Conservation (phyloP, 179 eudicot species). For the Actinidia polygama region DNA sequence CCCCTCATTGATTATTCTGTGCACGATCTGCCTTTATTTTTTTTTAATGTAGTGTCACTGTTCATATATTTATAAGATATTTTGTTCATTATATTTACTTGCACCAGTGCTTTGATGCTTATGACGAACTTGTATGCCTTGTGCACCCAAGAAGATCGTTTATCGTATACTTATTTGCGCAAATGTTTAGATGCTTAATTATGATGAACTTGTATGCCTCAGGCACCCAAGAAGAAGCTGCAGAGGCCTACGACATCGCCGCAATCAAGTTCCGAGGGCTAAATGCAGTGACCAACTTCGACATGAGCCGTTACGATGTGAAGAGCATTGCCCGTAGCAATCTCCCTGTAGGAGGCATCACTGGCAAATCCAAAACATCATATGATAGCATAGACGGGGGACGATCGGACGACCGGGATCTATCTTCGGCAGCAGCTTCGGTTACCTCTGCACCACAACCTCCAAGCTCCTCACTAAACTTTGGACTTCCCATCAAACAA, state of each 20-base stretch:
- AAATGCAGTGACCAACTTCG: slow-evolving; percentile 93
- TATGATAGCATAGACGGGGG: slow-evolving; percentile 19
- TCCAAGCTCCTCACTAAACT: slow-evolving; percentile 28
- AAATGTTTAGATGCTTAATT: too few species aligned
- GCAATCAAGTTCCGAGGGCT: slow-evolving; percentile 90
- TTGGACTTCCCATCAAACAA: slow-evolving; percentile 49
- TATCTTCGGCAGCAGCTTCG: slow-evolving; percentile 25
- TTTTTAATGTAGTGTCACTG: too few species aligned
- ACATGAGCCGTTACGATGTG: slow-evolving; percentile 79
- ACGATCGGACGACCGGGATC: slow-evolving; percentile 16
- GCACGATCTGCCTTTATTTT: too few species aligned
- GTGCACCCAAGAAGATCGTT: too few species aligned
- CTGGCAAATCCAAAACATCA: slow-evolving; percentile 42
- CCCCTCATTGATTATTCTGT: too few species aligned
- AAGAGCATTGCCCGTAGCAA: slow-evolving; percentile 73
- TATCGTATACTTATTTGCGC: too few species aligned
- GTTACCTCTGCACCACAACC: slow-evolving; percentile 23
- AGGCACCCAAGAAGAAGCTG: slow-evolving; percentile 99
- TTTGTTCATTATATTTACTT: too few species aligned
- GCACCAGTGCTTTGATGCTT: too few species aligned
- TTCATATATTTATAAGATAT: too few species aligned
- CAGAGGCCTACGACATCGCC: slow-evolving; percentile 98
- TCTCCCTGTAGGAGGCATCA: slow-evolving; percentile 71
- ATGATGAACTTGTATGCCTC: not conserved
- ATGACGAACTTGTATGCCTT: too few species aligned